Evolutionary conservation across 805 yeast species (phyloP).

Genomic region (Starmerella asiatica): DNA sequence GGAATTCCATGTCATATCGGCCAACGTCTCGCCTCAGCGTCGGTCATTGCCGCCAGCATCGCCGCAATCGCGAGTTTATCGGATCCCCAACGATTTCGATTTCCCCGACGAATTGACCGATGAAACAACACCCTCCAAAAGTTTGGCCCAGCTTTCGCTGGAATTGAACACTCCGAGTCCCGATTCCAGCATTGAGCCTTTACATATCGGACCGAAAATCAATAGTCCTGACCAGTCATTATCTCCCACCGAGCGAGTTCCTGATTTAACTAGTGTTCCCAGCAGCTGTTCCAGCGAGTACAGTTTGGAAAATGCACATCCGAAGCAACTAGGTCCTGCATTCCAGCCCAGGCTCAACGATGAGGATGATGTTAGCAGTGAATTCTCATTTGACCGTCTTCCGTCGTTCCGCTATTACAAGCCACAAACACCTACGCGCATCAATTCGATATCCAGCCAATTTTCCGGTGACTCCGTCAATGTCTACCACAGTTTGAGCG

Average conservation of each 20-base stretch:
- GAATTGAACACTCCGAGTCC: too few species aligned
- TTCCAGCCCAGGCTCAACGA: not conserved
- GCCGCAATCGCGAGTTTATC: not conserved
- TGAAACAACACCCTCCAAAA: too few species aligned
- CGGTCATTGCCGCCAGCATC: not conserved
- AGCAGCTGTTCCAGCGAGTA: too few species aligned
- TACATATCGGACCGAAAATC: too few species aligned
- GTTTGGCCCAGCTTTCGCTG: too few species aligned
- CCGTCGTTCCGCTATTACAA: conserved; percentile 43
- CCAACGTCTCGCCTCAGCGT: conserved; percentile 2
- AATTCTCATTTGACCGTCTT: conserved; percentile 44
- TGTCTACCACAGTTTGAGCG: conserved; percentile 18
- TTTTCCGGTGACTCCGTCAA: conserved; percentile 19
- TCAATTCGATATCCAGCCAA: not conserved
- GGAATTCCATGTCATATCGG: conserved; percentile 6
- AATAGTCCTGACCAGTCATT: too few species aligned
- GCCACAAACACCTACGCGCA: conserved; percentile 3
- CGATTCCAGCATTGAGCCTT: not conserved
- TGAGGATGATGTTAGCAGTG: conserved; percentile 6
- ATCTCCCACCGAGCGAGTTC: too few species aligned
- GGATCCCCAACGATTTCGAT: too few species aligned
- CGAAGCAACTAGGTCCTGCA: not conserved
- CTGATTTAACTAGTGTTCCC: too few species aligned
- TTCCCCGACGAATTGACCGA: too few species aligned
- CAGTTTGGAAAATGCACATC: too few species aligned